Evolutionary conservation across 495 filamentous ascomycete species (phyloP).

Genomic region (Corynascus novoguineensis): DNA sequence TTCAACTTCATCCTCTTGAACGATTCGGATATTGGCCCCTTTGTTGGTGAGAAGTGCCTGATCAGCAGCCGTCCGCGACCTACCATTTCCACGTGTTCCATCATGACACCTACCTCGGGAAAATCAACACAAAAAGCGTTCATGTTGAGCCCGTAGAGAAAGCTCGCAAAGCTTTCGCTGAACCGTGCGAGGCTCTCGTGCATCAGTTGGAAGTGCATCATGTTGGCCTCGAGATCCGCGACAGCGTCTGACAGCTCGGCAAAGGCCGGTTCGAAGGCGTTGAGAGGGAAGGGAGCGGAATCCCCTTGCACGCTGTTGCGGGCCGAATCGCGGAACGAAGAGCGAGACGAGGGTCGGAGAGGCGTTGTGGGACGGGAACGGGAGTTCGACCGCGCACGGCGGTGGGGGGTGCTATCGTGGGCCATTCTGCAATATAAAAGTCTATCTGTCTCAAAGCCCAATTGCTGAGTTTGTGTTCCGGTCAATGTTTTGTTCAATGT

Average conservation of each 20-base stretch:
- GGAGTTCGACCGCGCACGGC: conserved; percentile 42
- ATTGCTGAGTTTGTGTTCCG: not conserved
- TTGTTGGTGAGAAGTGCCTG: not conserved
- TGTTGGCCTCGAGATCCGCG: conserved; percentile 92
- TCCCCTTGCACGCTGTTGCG: conserved; percentile 51
- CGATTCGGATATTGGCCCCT: conserved; percentile 55
- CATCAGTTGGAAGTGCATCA: conserved; percentile 95
- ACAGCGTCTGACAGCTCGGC: conserved; percentile 91
- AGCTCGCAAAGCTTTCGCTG: conserved; percentile 92
- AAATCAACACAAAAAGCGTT: conserved; percentile 99
- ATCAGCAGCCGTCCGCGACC: not conserved
- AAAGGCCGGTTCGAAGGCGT: conserved; percentile 78
- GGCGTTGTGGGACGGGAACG: conserved; percentile 86
- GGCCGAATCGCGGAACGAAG: conserved; percentile 68
- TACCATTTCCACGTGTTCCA: not conserved
- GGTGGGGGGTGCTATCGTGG: conserved; percentile 9
- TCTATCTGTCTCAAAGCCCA: not conserved
- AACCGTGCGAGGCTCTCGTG: conserved; percentile 92
- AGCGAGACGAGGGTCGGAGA: conserved; percentile 83
- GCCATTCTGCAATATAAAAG: conserved; percentile 14
- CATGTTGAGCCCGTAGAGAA: conserved; percentile 95
- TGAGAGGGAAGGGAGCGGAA: conserved; percentile 62
- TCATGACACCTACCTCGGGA: conserved; percentile 61
- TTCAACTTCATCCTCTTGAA: conserved; percentile 59
- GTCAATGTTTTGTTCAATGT: no score